Evolutionary conservation across 495 filamentous ascomycete genomes (phyloP), one percentile per base, ranked within the genome.

Genomic region (Hypoxylon cercidicola): DNA sequence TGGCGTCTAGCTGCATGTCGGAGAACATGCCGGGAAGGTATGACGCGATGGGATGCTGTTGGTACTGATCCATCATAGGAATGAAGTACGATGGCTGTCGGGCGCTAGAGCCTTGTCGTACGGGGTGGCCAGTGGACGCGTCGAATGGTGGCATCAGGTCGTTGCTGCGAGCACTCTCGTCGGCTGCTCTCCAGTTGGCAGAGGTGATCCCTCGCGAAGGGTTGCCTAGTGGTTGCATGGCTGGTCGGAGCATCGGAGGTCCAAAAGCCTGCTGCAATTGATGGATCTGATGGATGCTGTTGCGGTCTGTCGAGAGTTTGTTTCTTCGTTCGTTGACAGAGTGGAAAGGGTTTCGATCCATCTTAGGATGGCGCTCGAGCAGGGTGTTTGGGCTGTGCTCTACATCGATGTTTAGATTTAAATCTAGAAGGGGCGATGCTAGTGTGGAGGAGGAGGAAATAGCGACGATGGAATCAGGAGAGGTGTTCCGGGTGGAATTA

Each of bases 171-270:
- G 59, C 15, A 1, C 5, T 13, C 28, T 60, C 47, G 1, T 70
- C 71, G 34, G n/a, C 39, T 59, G 60, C 15, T 49, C 71, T 52
- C 71, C 71, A 74, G 71, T 74, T 74, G 49, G 62, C 50, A 15
- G 71, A 74, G 19, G 65, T 51, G 34, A 68, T 52, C 32, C 55
- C 47, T 35, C 71, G 68, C 34, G 62, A 28, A 13, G 49, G 25
- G 12, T 53, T 21, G n/a, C 12, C 11, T 10, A 41, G 51, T 13
- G 49, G 30, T 28, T 59, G 61, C 25, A 66, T 53, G 50, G 9
- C 59, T 5, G 61, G 12, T 41, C 68, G 37, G 19, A 59, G 28
- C 11, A 46, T 49, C 48, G 65, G 68, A 15, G 28, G 16, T 32
- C 52, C 59, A 11, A 55, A 28, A 32, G 41, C 55, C 15, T 62